Conservation (phyloP, 495 filamentous ascomycete genomes). For the Talaromyces thailandensis region DNA sequence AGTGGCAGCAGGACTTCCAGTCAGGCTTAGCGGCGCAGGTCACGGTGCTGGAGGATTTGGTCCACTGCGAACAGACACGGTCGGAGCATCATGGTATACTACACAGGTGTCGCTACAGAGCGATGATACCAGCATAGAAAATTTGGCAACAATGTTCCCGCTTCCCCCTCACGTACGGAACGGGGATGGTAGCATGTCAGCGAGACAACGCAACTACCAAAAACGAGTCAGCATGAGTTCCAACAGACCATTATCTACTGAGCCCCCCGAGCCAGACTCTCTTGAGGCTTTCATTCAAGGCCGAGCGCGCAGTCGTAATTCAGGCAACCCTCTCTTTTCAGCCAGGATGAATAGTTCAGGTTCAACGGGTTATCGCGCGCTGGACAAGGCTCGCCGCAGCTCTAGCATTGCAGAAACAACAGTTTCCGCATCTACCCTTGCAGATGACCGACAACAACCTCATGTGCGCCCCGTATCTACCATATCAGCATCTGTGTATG, state of each 20-base stretch:
- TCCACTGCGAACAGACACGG: conserved; percentile 33
- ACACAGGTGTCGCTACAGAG: conserved; percentile 27
- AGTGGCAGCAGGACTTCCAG: conserved; percentile 27
- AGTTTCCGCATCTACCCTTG: conserved; percentile 22
- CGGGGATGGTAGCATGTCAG: conserved; percentile 19
- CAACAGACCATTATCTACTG: conserved; percentile 19
- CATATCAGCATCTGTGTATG: conserved; percentile 32
- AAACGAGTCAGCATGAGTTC: conserved; percentile 25
- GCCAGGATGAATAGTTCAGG: conserved; percentile 26
- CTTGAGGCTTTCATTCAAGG: conserved; percentile 37
- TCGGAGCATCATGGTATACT: conserved; percentile 41
- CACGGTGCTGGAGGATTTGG: conserved; percentile 42
- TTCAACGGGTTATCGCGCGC: conserved; percentile 26
- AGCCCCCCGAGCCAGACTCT: conserved; percentile 33
- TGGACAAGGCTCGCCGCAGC: conserved; percentile 27
- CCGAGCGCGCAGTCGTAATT: conserved; percentile 34
- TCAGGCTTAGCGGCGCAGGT: conserved; percentile 35
- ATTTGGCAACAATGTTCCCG: conserved; percentile 30
- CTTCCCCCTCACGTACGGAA: conserved; percentile 23
- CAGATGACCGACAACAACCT: conserved; percentile 26
- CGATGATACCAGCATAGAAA: conserved; percentile 28
- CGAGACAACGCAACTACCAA: conserved; percentile 15
- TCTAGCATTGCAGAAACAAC: conserved; percentile 32
- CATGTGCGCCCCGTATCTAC: conserved; percentile 30
- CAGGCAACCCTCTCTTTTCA: conserved; percentile 34